phyloP scores from a whole-genome alignment of 768 basidiomycete species.

The Rickenella mellea region DNA sequence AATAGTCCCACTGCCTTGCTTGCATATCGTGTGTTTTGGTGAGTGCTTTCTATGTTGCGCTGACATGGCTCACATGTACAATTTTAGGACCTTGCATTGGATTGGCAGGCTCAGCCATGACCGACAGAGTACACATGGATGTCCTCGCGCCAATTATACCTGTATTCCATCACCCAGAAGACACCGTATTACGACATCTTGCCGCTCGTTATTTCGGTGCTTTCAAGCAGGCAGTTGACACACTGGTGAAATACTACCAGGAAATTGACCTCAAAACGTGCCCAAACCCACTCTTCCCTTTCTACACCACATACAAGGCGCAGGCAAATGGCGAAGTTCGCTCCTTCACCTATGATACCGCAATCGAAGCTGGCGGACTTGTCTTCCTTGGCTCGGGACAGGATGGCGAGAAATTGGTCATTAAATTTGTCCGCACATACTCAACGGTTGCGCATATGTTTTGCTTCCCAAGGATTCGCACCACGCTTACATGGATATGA shows the following conservation, averaged over 20 bases:
- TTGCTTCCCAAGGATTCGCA: conserved; percentile 15
- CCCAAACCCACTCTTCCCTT: conserved; percentile 3
- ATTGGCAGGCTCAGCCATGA: conserved; percentile 19
- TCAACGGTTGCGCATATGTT: conserved; percentile 18
- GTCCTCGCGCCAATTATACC: conserved; percentile 16
- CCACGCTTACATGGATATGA: conserved; percentile 18
- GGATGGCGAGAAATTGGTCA: conserved; percentile 10
- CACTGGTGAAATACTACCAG: conserved; percentile 18
- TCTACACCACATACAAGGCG: conserved; percentile 6
- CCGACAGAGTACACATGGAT: conserved; percentile 13
- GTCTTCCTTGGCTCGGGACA: conserved; percentile 13
- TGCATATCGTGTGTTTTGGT: too few species aligned
- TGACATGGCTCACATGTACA: too few species aligned
- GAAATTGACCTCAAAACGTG: conserved; percentile 2
- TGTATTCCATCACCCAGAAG: conserved; percentile 14
- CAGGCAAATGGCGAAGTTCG: conserved; percentile 3
- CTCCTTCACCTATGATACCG: conserved; percentile 11
- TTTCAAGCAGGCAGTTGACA: conserved; percentile 14
- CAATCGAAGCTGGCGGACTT: conserved; percentile 8
- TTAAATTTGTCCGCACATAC: conserved; percentile 18
- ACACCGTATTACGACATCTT: conserved; percentile 6
- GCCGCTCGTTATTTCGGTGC: conserved; percentile 18
- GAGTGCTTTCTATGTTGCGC: too few species aligned
- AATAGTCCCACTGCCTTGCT: too few species aligned
- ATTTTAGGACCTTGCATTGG: conserved; percentile 18